Base-by-base conservation (phyloP, 441 rosid genomes). In the Gossypium trilobum region DNA sequence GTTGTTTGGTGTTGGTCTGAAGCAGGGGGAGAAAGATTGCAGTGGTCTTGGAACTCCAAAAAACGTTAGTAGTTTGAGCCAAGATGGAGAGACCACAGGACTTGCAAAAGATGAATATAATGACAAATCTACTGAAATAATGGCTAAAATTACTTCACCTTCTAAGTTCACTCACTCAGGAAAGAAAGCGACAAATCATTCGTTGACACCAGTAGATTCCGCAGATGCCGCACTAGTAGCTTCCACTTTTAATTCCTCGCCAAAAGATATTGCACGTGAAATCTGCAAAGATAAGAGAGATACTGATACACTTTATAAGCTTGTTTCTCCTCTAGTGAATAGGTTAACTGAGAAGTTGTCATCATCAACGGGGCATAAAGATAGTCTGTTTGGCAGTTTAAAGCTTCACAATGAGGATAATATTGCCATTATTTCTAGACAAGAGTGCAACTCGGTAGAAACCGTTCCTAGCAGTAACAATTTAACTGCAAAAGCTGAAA, bases 301-400 rank as follows among this genome's bases (percentile, higher is more conserved):
- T 66, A 67, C 74, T 31, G 56, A 56, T 75, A 72, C 55, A 59
- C 66, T 79, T 74, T 71, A 75, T 73, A 79, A 61, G 69, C 68
- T 75, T 71, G 75, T 65, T 71, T 78, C 82, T 74, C 69, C 84
- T 73, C 78, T 78, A 54, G 67, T 74, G 66, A 84, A 82, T 68
- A 78, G 64, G 50, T 72, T 83, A 74, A 79, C 80, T 80, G 78
- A 68, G 33, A 81, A 52, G 22, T 61, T 70, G 69, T 70, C 78
- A 63, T 80, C 85, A 58, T 46, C 69, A 69, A 46, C 67, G 66
- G 62, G 79, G 74, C 13, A 65, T 71, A 77, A 68, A 16, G 66
- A 44, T 57, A 77, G 33, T 56, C 55, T 67, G 65, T 71, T 54
- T 71, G 83, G 46, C 63, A 66, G 67, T 80, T 77, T 75, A 70